Evolutionary conservation across 148 eudicot genomes (phyloP), one percentile per base, ranked within the genome.

Genomic region (Agrostemma githago): DNA sequence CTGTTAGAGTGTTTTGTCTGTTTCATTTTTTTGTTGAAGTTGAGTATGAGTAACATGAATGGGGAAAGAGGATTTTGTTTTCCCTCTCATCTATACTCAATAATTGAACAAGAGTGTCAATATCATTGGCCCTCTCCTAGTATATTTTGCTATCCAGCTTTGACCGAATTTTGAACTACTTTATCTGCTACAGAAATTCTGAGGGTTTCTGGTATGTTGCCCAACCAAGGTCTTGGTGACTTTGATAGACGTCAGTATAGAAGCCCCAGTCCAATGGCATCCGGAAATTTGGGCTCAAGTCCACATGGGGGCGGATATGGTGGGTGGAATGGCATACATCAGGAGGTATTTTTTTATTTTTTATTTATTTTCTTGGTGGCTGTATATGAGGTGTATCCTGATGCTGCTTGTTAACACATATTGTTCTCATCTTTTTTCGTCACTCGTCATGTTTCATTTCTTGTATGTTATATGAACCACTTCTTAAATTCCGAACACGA

Each of bases 211-310:
- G 89, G 94, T 34, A 90, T 89, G 96, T 76, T 90, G 82, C 95
- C 94, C 46, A 89, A 83, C 81, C 97, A 92, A 84, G 93, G 96
- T 9, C 85, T 89, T 77, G 91, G 89, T 43, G 99, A 96, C 66
- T 86, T 90, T 48, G 99, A 96, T 71, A 84, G 93, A 78, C 80
- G 88, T 67, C 89, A 90, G 58, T 92, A 96, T 78, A 88, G 99
- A 84, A 96, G 99, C 83, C 99, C 99, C 62, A 92, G 97, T 78
- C 99, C 99, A 41, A 96, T 95, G 98, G 90, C 97, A 43, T 95
- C 97, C 53, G 77, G 97, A 61, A 92, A 90, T 78, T 84, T 88
- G 15, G 80, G 90, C 79, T 74, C 99, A 60, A 87, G 80, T 84
- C 84, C 86, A 71, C 83, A 78, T 51, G 91, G 97, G 21, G 72